Evolutionary conservation across 495 filamentous ascomycete species (phyloP).

Genomic region (Hypoxylon fuscum): DNA sequence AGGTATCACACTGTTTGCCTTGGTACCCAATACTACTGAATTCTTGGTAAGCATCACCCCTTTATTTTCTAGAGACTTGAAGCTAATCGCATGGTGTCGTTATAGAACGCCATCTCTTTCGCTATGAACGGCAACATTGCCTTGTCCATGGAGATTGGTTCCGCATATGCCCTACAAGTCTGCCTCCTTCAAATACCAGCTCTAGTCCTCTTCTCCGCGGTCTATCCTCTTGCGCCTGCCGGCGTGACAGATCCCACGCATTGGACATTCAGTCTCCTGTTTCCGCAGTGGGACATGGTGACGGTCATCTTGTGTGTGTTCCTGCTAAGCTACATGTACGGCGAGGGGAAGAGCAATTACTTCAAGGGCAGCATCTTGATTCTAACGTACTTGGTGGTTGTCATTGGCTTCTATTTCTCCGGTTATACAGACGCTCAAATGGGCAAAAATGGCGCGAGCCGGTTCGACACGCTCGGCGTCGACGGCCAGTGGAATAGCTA

Average conservation of each 20-base stretch:
- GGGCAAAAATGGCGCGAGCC: constrained; percentile 65
- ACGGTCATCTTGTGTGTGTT: constrained; percentile 98
- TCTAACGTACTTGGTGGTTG: constrained; percentile 90
- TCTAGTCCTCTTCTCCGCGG: constrained; percentile 88
- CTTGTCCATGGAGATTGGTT: constrained; percentile 98
- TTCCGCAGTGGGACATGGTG: constrained; percentile 99
- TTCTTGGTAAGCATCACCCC: constrained; percentile 74
- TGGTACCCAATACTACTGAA: constrained; percentile 98
- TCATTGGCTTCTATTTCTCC: constrained; percentile 90
- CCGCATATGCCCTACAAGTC: constrained; percentile 95
- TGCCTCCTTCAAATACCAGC: constrained; percentile 96
- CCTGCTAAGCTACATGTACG: constrained; percentile 95
- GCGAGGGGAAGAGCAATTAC: constrained; percentile 96
- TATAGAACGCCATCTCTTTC: constrained; percentile 96
- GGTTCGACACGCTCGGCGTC: constrained; percentile 73
- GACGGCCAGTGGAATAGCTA: constrained; percentile 62
- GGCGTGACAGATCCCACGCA: constrained; percentile 64
- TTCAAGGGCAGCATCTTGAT: constrained; percentile 94
- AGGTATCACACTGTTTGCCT: constrained; percentile 94
- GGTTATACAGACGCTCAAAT: constrained; percentile 67
- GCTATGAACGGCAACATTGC: constrained; percentile 99
- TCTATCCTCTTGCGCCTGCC: constrained; percentile 47
- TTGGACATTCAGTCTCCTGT: constrained; percentile 92
- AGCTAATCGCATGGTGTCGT: constrained; percentile 46
- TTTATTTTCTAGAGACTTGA: background rate